A percentile compares a stretch with the other conserved stretches of the same genome.
These are phyloP conservation scores for Claviceps africana DNA, from an alignment of 2,329 filamentous ascomycete species.

Conservation along the genomic window DNA sequence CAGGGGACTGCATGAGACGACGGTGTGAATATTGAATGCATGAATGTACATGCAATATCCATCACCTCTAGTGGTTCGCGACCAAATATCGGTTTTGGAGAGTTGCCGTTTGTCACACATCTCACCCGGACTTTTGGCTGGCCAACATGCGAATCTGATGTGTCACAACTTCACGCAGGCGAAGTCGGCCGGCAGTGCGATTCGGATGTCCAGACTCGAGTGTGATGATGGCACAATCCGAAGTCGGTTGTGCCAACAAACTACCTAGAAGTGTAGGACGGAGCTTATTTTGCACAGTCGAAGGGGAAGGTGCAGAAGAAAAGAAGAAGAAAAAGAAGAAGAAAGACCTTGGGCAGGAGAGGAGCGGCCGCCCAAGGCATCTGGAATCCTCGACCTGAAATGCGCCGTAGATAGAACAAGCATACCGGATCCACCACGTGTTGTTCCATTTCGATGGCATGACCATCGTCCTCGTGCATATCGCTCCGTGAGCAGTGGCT, in stretches of 20 bases:
- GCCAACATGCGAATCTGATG: not conserved
- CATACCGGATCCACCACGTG: not conserved
- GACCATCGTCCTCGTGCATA: not conserved
- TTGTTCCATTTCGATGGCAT: not conserved
- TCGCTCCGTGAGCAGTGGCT: too few relatives aligned
- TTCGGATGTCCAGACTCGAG: not conserved
- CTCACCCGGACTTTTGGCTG: not conserved
- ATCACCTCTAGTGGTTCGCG: not conserved
- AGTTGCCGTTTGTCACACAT: not conserved
- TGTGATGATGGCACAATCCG: not conserved
- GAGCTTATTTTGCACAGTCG: not conserved
- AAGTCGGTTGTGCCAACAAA: not conserved
- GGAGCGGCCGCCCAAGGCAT: too few relatives aligned
- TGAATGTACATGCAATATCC: too few relatives aligned
- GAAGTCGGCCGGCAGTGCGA: too few relatives aligned
- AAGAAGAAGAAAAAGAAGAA: too few relatives aligned
- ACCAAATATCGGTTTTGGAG: not conserved
- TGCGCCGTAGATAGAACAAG: not conserved
- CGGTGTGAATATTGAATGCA: too few relatives aligned
- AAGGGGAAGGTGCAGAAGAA: too few relatives aligned
- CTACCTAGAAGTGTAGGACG: not conserved
- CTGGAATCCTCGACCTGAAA: not conserved
- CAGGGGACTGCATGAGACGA: not conserved
- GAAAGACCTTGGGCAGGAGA: too few relatives aligned
- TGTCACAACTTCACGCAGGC: not conserved